Conservation (phyloP, 2,329 filamentous ascomycete genomes). For the Claviceps maximensis region DNA sequence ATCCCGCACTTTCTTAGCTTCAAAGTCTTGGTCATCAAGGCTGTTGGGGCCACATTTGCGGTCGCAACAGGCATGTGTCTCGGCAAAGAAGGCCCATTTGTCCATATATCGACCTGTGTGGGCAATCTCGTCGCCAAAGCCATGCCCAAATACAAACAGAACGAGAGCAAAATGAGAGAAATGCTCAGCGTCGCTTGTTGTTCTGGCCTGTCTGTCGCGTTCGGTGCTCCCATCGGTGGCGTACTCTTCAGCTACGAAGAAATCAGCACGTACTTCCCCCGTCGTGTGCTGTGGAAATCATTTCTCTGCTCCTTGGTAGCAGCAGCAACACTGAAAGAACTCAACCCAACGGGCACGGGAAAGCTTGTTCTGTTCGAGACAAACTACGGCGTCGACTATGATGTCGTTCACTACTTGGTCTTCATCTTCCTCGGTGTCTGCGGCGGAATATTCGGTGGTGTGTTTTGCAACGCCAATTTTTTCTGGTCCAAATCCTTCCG, state of each 20-base stretch:
- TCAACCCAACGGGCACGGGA: constrained; percentile 47
- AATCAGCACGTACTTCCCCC: constrained; percentile 46
- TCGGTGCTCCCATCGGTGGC: constrained; percentile 48
- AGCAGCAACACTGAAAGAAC: constrained; percentile 38
- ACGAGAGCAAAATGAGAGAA: constrained; percentile 44
- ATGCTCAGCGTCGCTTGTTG: constrained; percentile 44
- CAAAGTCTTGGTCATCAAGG: constrained; percentile 42
- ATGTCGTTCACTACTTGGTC: constrained; percentile 39
- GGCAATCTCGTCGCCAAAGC: constrained; percentile 36
- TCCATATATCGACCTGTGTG: constrained; percentile 46
- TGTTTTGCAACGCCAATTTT: constrained; percentile 46
- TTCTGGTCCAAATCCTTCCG: constrained; percentile 43
- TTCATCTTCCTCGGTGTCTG: constrained; percentile 42
- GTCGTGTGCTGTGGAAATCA: constrained; percentile 40
- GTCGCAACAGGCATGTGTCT: constrained; percentile 47
- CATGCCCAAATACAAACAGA: constrained; percentile 45
- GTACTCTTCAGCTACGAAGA: constrained; percentile 49
- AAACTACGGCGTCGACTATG: constrained; percentile 42
- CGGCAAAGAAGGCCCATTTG: constrained; percentile 49
- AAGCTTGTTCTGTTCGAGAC: constrained; percentile 49
- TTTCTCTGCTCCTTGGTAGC: constrained; percentile 45
- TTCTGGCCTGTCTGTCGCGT: constrained; percentile 44
- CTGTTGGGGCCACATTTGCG: constrained; percentile 43
- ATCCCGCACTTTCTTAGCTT: constrained; percentile 43
- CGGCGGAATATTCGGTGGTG: constrained; percentile 45